Conservation (phyloP, 2,329 filamentous ascomycete genomes). For the Cladosporium sphaerospermum region DNA sequence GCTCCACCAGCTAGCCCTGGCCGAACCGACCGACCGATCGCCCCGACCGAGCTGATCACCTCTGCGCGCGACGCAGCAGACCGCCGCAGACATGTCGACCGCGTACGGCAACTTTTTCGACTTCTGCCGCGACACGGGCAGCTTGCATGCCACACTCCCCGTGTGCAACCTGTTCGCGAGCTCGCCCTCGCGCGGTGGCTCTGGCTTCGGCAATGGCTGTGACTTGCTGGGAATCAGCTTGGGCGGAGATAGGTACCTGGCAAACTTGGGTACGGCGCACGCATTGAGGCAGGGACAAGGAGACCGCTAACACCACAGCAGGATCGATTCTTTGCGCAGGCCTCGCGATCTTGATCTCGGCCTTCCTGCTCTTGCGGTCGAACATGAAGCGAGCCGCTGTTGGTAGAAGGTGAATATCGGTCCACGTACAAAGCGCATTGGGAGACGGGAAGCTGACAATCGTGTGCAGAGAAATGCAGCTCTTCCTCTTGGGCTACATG, state of each 20-base stretch:
- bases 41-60: slow-evolving; percentile 1
- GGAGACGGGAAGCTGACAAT: neutral
- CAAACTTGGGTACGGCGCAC: slow-evolving; percentile 66
- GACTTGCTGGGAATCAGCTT: slow-evolving; percentile 68
- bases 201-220: slow-evolving; percentile 60
- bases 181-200: slow-evolving; percentile 53
- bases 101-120: slow-evolving; percentile 34
- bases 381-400: slow-evolving; percentile 91
- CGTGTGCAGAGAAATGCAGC: slow-evolving; percentile 79
- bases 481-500: slow-evolving; percentile 82
- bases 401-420: slow-evolving; percentile 47
- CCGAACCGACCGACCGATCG: neutral
- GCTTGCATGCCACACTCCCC: slow-evolving; percentile 28
- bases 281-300: slow-evolving; percentile 7
- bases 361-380: slow-evolving; percentile 68
- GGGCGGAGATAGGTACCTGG: slow-evolving; percentile 58
- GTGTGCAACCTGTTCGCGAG: slow-evolving; percentile 59
- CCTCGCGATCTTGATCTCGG: slow-evolving; percentile 63
- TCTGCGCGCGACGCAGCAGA: slow-evolving; percentile 5
- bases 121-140: slow-evolving; percentile 47
- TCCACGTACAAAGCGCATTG: neutral
- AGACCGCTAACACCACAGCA: slow-evolving; percentile 36
- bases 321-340: slow-evolving; percentile 82
- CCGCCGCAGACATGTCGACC: slow-evolving; percentile 14
- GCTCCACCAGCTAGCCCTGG: neutral